Conservation (phyloP, 106 monocot genomes). For the Vanilla planifolia region DNA sequence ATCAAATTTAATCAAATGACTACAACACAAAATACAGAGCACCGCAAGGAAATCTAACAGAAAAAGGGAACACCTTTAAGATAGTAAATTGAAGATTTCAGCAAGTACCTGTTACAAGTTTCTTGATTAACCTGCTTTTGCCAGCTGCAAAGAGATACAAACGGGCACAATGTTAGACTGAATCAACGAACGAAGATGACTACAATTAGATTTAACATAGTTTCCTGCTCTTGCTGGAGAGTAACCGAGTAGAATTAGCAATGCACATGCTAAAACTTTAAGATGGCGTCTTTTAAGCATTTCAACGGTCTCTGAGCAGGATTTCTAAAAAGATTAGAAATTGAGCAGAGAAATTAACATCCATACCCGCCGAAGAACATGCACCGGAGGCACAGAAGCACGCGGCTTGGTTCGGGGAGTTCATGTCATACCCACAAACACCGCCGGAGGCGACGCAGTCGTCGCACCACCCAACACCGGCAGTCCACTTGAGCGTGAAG, state of each 20-base stretch:
- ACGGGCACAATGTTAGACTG: background rate
- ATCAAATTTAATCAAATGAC: too few species aligned
- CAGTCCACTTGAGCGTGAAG: background rate
- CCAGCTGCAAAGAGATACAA: background rate
- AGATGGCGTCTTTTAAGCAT: background rate
- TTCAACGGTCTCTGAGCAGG: background rate
- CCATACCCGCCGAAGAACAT: background rate
- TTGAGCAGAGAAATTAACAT: background rate
- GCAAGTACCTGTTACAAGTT: background rate
- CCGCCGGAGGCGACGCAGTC: background rate
- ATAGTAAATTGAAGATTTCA: background rate
- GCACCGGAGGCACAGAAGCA: background rate
- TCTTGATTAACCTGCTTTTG: background rate
- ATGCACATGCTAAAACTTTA: background rate
- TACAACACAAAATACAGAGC: too few species aligned
- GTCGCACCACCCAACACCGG: slow-evolving; percentile 1
- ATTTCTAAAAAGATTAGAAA: background rate
- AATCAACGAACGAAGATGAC: background rate
- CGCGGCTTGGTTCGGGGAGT: background rate
- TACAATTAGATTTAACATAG: background rate
- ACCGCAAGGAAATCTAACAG: background rate
- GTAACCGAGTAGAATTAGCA: too few species aligned
- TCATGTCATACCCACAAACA: background rate
- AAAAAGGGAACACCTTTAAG: background rate
- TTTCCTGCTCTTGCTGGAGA: background rate